Base-by-base conservation (phyloP, 2,329 filamentous ascomycete species). In the Paramyrothecium sp. region DNA sequence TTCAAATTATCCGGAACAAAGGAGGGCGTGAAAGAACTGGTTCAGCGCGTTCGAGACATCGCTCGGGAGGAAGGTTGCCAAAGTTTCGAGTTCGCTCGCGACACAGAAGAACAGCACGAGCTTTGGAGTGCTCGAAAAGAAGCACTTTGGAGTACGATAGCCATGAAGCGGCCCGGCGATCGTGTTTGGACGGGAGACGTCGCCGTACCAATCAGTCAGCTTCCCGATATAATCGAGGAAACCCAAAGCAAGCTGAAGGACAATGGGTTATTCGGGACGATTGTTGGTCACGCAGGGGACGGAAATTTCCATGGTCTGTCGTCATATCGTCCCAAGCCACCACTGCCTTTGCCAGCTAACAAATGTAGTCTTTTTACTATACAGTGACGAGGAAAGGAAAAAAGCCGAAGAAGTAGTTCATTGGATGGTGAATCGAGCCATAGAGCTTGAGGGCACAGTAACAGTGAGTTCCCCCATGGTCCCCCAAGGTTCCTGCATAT, bases 1-100 rank as follows among this genome's bases (percentile, higher is more conserved):
- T 89, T 90, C 78, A 90, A 90, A 67, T 90, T 90, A 64, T 79
- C 83, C 1, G 87, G 87, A 17, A 89, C 85, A 0, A 80, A 81
- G 52, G 56, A 61, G 34, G 11, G 19, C 21, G 66, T 72, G 22
- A 69, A 72, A 13, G 64, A 69, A 60, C 60, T 67, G 34, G 65
- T 72, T 52, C 69, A 61, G 51, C 51, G 41, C 17, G 59, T 57
- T 16, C 30, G 34, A 1, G 22, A 2, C 3, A 21, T 57, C 10
- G 38, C 56, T 4, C 23, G 55, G 47, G 67, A 68, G 8, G 67
- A 78, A 7, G 80, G 80, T 7, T 79, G 78, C 58, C 80, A 81
- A 58, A 78, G 76, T 12, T 86, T 87, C 61, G 81, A 85, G 59
- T 87, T 87, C 62, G 85, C 85, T 0, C 78, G 73, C 56, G 80